Conservation (phyloP, 768 basidiomycete genomes). For the Suillus discolor region DNA sequence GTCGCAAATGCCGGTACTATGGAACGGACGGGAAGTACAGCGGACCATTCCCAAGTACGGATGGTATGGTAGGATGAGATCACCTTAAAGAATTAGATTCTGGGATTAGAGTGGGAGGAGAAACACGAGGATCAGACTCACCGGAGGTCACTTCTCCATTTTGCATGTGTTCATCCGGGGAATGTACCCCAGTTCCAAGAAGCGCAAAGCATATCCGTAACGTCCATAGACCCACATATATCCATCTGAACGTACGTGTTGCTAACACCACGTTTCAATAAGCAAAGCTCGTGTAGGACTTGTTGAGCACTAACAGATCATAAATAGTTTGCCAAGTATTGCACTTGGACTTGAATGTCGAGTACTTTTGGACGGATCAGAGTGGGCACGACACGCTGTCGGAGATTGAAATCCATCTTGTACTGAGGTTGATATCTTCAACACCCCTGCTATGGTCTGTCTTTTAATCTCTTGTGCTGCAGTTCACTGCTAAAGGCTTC, state of each 20-base stretch:
- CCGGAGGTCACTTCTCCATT: conserved; percentile 42
- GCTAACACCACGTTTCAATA: conserved; percentile 16
- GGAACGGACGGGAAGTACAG: conserved; percentile 38
- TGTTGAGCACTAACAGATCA: conserved; percentile 1
- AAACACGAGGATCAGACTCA: conserved; percentile 16
- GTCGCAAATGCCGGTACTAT: conserved; percentile 34
- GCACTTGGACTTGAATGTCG: not conserved
- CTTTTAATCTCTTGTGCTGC: conserved; percentile 6
- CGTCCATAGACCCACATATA: conserved; percentile 29
- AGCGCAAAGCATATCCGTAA: conserved; percentile 34
- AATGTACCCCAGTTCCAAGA: conserved; percentile 38
- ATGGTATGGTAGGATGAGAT: conserved; percentile 29
- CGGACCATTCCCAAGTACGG: conserved; percentile 42
- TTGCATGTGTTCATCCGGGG: conserved; percentile 45
- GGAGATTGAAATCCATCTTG: conserved; percentile 34
- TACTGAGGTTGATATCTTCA: not conserved
- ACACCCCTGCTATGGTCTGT: conserved; percentile 28
- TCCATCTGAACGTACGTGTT: conserved; percentile 18
- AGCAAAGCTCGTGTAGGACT: not conserved
- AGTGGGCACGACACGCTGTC: conserved; percentile 7
- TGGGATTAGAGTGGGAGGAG: conserved; percentile 11
- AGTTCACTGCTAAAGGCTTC: conserved; percentile 17
- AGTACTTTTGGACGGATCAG: not conserved
- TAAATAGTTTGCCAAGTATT: not conserved
- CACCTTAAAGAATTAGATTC: conserved; percentile 21